phyloP scores from a whole-genome alignment of 768 basidiomycete species.

The Leccinellum albellum region DNA sequence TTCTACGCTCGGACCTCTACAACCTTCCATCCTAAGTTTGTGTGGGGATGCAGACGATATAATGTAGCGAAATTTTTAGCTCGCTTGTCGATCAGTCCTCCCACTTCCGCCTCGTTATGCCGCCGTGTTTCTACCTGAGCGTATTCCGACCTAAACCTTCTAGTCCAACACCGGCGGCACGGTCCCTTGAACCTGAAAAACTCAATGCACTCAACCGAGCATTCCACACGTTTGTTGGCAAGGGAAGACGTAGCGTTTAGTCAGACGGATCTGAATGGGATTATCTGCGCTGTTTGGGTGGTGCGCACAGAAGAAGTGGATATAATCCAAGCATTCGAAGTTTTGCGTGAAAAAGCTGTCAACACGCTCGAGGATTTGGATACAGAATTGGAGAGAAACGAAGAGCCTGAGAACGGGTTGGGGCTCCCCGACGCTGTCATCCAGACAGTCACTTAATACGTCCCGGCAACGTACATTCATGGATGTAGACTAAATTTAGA shows the following conservation, averaged over 20 bases:
- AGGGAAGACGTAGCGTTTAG: conserved; percentile 71
- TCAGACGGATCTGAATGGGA: conserved; percentile 70
- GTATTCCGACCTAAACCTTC: conserved; percentile 66
- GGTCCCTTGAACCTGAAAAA: conserved; percentile 29
- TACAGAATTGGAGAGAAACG: not conserved
- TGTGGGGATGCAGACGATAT: conserved; percentile 52
- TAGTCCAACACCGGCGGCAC: too few relatives aligned
- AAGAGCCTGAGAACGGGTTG: not conserved
- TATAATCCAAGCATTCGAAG: conserved; percentile 55
- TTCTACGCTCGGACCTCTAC: not conserved
- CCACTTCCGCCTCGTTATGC: conserved; percentile 60
- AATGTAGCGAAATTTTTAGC: conserved; percentile 56
- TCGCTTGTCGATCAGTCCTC: conserved; percentile 48
- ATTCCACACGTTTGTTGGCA: conserved; percentile 56
- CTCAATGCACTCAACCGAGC: conserved; percentile 65
- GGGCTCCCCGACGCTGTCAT: not conserved
- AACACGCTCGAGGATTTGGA: conserved; percentile 43
- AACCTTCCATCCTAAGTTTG: not conserved
- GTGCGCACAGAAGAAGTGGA: conserved; percentile 63
- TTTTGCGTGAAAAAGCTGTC: conserved; percentile 55
- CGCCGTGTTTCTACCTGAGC: conserved; percentile 66
- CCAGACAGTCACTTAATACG: not conserved
- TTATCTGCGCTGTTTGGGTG: conserved; percentile 71
- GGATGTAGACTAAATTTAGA: not conserved
- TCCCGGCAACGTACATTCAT: not conserved